Percentiles rank a stretch among this genome's conserved stretches.
Evolutionary conservation across 495 filamentous ascomycete genomes (phyloP).

Genomic region (Penicillium subrubescens): DNA sequence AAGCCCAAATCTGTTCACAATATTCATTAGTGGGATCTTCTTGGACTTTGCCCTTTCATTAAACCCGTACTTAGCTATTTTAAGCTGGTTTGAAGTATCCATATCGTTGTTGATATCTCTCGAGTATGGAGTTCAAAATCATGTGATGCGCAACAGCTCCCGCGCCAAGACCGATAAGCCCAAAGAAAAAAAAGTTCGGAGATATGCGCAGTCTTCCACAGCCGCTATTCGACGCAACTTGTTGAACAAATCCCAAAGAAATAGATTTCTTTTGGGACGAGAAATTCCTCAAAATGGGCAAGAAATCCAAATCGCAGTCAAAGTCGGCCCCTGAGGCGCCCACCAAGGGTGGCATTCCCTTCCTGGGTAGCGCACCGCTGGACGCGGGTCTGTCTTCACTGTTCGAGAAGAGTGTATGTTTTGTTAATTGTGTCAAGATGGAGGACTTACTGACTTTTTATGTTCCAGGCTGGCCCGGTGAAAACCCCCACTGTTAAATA

Average conservation of each 20-base stretch:
- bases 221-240: conserved; percentile 15
- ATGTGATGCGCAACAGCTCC: conserved; percentile 29
- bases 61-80: not conserved
- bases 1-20: not conserved
- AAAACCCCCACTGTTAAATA: conserved; percentile 58
- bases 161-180: conserved; percentile 37
- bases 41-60: not conserved
- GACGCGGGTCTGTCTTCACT: conserved; percentile 78
- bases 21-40: not conserved
- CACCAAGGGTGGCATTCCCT: conserved; percentile 29
- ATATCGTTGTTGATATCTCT: not conserved
- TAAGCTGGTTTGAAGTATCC: not conserved
- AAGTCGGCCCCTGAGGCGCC: conserved; percentile 24
- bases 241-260: conserved; percentile 4
- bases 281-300: conserved; percentile 37
- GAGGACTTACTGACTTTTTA: conserved; percentile 7
- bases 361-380: conserved; percentile 50
- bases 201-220: conserved; percentile 17
- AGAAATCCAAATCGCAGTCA: conserved; percentile 43
- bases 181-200: conserved; percentile 34
- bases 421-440: conserved; percentile 14
- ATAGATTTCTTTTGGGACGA: not conserved
- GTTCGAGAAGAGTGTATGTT: conserved; percentile 78
- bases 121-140: conserved; percentile 1
- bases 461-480: conserved; percentile 67